Conservation (phyloP, 164 flowering plant species). For the Berberis vulgaris region DNA sequence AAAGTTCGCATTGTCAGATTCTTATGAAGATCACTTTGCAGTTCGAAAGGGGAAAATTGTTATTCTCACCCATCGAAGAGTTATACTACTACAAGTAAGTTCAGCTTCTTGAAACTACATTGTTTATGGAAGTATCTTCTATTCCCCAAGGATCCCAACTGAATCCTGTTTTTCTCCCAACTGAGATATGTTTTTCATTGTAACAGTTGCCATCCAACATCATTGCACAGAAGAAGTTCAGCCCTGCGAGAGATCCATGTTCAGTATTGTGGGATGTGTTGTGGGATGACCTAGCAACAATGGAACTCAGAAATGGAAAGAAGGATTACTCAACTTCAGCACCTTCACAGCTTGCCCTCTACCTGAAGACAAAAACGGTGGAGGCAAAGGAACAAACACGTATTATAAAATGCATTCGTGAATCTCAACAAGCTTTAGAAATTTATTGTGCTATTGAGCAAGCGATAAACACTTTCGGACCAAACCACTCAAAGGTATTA, state of each 20-base stretch:
- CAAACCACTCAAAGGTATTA: constrained; percentile 56
- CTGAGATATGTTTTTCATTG: neutral
- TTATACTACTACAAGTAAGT: constrained; percentile 67
- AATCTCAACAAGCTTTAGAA: constrained; percentile 67
- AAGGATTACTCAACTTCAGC: constrained; percentile 60
- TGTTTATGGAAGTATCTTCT: neutral
- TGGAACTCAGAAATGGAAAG: constrained; percentile 77
- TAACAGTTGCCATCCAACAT: constrained; percentile 72
- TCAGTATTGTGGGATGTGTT: constrained; percentile 85
- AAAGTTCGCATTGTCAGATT: constrained; percentile 94
- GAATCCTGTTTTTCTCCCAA: neutral
- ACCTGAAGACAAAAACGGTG: constrained; percentile 37
- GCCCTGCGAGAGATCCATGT: constrained; percentile 92
- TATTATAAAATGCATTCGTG: constrained; percentile 62
- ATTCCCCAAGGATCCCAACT: neutral
- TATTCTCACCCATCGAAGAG: constrained; percentile 83
- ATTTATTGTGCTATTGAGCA: constrained; percentile 67
- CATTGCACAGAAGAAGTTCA: constrained; percentile 80
- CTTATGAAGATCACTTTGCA: constrained; percentile 91
- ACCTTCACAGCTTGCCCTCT: constrained; percentile 66
- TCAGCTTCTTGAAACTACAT: neutral
- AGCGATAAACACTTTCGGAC: constrained; percentile 70
- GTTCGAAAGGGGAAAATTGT: constrained; percentile 82
- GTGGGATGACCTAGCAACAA: constrained; percentile 72
- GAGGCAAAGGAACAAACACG: constrained; percentile 69